Conservation (phyloP, 2,329 filamentous ascomycete species). For the Amauroascus verrucosus region DNA sequence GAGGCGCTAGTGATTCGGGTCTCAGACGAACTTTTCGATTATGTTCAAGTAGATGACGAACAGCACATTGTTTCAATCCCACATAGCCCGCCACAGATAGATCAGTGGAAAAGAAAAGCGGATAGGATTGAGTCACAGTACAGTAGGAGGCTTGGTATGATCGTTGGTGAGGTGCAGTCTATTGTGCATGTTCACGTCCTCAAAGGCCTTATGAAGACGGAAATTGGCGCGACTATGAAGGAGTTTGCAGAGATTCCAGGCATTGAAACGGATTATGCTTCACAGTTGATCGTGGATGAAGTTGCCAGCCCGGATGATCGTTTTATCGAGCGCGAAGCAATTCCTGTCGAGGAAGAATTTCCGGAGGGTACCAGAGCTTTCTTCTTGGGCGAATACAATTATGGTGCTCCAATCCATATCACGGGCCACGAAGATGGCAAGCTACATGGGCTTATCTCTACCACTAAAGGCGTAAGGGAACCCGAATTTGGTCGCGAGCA, state of each 20-base stretch:
- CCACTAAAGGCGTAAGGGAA: constrained; percentile 58
- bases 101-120: constrained; percentile 75
- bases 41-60: constrained; percentile 58
- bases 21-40: constrained; percentile 88
- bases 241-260: constrained; percentile 81
- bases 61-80: constrained; percentile 56
- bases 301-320: constrained; percentile 85
- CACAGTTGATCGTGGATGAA: constrained; percentile 79
- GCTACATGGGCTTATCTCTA: constrained; percentile 67
- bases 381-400: constrained; percentile 88
- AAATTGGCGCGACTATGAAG: constrained; percentile 82
- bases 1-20: constrained; percentile 84
- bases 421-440: constrained; percentile 63
- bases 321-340: constrained; percentile 79
- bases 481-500: constrained; percentile 69
- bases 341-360: constrained; percentile 86
- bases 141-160: constrained; percentile 79
- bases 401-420: constrained; percentile 80
- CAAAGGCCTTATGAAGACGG: constrained; percentile 79
- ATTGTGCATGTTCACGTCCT: constrained; percentile 89
- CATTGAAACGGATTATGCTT: constrained; percentile 79
- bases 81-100: constrained; percentile 65
- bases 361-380: constrained; percentile 73
- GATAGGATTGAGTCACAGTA: constrained; percentile 75
- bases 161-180: constrained; percentile 77